Evolutionary conservation across 768 basidiomycete genomes (phyloP).

Genomic region (Termitomyces sp.): DNA sequence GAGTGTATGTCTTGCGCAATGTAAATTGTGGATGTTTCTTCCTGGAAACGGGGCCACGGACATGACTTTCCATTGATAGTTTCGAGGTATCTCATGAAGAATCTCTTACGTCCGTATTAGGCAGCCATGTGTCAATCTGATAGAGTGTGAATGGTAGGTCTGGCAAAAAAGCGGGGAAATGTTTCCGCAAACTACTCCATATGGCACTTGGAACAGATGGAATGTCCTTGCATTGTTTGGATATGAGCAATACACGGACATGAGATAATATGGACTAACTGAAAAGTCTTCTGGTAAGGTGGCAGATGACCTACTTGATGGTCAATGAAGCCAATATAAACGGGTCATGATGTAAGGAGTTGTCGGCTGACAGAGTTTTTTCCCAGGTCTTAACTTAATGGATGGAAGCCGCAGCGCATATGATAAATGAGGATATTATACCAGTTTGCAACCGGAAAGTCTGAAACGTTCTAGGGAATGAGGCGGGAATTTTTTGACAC

Average conservation of each 20-base stretch:
- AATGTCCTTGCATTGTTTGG: neutral
- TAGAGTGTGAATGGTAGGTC: neutral
- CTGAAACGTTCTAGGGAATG: neutral
- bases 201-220: neutral
- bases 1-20: neutral
- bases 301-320: neutral
- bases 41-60: neutral
- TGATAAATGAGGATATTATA: neutral
- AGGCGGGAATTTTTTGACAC: neutral
- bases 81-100: too few species aligned
- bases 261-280: neutral
- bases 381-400: neutral
- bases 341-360: neutral
- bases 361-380: neutral
- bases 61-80: neutral
- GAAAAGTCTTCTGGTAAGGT: too few species aligned
- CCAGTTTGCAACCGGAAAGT: neutral
- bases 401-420: neutral
- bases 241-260: neutral
- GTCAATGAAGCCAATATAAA: neutral
- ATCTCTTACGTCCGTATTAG: neutral
- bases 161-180: neutral
- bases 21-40: neutral
- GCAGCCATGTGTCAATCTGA: neutral
- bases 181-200: neutral